Percentiles rank a stretch among this genome's conserved stretches.
phyloP scores from a whole-genome alignment of 805 yeast genomes.

The Candida sanyiensis region DNA sequence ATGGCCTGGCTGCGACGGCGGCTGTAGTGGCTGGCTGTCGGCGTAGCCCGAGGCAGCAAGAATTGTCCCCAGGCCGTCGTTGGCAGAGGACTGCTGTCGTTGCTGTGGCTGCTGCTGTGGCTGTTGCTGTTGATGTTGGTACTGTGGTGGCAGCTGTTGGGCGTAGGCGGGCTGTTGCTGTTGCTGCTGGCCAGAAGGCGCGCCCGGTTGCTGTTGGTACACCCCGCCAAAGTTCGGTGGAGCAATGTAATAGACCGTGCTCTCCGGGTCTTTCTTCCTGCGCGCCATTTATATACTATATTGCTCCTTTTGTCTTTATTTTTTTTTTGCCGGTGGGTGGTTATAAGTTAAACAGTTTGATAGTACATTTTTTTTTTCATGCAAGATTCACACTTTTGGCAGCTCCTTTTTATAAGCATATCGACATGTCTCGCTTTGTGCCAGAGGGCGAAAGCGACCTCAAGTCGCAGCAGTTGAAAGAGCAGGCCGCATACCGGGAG shows the following conservation, averaged over 20 bases:
- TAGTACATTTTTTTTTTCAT: no score
- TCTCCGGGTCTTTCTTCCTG: conserved; percentile 6
- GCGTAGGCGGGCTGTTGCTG: neutral
- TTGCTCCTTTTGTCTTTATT: neutral
- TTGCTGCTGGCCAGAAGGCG: conserved; percentile 1
- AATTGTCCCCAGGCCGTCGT: conserved; percentile 2
- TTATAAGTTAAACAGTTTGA: neutral
- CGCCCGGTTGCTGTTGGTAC: neutral
- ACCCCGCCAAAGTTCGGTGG: conserved; percentile 3
- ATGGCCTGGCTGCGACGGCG: no score
- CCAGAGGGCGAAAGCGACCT: conserved; percentile 26
- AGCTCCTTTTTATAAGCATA: no score
- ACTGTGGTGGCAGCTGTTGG: neutral
- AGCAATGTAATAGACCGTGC: conserved; percentile 10
- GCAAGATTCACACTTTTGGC: no score
- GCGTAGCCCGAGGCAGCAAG: neutral
- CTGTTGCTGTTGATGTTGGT: conserved; percentile 1
- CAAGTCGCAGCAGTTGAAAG: conserved; percentile 15
- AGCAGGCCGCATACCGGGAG: conserved; percentile 15
- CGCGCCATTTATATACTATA: conserved; percentile 5
- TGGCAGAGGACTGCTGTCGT: neutral
- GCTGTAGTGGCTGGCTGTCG: no score
- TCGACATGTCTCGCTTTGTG: conserved; percentile 24
- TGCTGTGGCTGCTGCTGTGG: conserved; percentile 1
- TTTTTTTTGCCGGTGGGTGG: neutral